These are phyloP conservation scores for Aspergillus avenaceus DNA, from an alignment of 495 filamentous ascomycete genomes.

Conservation along the genomic window DNA sequence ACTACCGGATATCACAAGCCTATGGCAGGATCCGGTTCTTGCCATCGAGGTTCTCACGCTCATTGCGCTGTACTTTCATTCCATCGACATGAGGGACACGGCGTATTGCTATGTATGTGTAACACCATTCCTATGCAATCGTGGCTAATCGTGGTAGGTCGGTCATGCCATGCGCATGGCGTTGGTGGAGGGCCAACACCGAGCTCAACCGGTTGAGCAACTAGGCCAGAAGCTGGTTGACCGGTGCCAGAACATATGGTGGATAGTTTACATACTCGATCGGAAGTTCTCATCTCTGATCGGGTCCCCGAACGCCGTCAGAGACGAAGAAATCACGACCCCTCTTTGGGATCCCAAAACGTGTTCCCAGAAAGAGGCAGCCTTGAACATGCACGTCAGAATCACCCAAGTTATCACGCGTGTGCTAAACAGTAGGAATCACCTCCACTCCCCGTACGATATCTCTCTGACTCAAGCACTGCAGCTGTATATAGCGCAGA, in stretches of 20 bases:
- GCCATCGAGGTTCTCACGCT: slow-evolving; percentile 28
- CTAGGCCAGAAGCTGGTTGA: slow-evolving; percentile 19
- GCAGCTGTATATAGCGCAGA: slow-evolving; percentile 28
- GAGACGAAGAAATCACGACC: slow-evolving; percentile 27
- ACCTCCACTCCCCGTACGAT: too few relatives aligned
- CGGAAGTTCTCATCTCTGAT: slow-evolving; percentile 25
- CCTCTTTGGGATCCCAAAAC: slow-evolving; percentile 17
- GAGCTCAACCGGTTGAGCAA: slow-evolving; percentile 23
- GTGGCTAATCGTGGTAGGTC: slow-evolving; percentile 15
- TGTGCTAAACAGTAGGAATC: slow-evolving; percentile 15
- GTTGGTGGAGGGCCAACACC: slow-evolving; percentile 24
- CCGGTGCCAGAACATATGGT: slow-evolving; percentile 27
- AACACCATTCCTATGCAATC: too few relatives aligned
- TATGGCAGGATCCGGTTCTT: slow-evolving; percentile 25
- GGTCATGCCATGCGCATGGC: slow-evolving; percentile 35
- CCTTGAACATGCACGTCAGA: slow-evolving; percentile 26
- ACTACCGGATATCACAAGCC: slow-evolving; percentile 24
- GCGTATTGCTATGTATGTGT: slow-evolving; percentile 28
- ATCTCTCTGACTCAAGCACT: background rate
- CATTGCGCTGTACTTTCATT: slow-evolving; percentile 28
- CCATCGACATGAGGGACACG: slow-evolving; percentile 26
- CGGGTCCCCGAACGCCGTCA: slow-evolving; percentile 22
- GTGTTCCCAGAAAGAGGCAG: slow-evolving; percentile 19
- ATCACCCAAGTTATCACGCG: slow-evolving; percentile 25
- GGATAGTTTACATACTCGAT: slow-evolving; percentile 32